Evolutionary conservation across 2,329 filamentous ascomycete genomes (phyloP).

Genomic region (Diplodia seriata): DNA sequence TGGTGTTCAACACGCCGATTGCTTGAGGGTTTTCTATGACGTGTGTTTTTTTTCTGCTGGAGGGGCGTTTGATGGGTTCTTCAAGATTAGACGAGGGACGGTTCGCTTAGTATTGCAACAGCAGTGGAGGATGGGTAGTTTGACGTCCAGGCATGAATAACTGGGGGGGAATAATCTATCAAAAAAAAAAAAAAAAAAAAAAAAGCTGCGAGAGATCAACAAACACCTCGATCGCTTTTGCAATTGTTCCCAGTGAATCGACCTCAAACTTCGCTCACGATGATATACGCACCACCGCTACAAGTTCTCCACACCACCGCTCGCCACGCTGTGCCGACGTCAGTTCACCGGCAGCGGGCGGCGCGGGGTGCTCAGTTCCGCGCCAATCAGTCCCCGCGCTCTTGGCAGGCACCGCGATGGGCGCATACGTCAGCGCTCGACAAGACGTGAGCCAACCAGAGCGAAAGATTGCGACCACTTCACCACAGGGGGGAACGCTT

Average conservation of each 20-base stretch:
- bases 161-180: no score
- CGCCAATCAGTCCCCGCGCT: neutral
- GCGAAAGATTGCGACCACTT: neutral
- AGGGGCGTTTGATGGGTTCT: neutral
- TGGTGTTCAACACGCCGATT: constrained; percentile 65
- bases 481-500: no score
- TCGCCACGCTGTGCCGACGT: neutral
- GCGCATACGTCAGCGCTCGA: constrained; percentile 6
- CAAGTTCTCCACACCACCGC: neutral
- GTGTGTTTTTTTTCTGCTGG: neutral
- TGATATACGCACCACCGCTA: neutral
- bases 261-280: neutral
- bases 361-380: neutral
- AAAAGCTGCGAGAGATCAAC: no score
- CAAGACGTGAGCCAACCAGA: neutral
- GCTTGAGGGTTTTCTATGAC: constrained; percentile 4
- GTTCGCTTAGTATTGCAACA: no score
- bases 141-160: no score
- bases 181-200: no score
- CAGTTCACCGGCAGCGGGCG: neutral
- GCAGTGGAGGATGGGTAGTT: no score
- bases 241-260: no score
- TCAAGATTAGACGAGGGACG: neutral
- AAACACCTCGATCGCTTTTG: no score
- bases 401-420: constrained; percentile 19